These are phyloP conservation scores for Alternaria triticimaculans DNA, from an alignment of 2,329 filamentous ascomycete species.

Conservation along the genomic window DNA sequence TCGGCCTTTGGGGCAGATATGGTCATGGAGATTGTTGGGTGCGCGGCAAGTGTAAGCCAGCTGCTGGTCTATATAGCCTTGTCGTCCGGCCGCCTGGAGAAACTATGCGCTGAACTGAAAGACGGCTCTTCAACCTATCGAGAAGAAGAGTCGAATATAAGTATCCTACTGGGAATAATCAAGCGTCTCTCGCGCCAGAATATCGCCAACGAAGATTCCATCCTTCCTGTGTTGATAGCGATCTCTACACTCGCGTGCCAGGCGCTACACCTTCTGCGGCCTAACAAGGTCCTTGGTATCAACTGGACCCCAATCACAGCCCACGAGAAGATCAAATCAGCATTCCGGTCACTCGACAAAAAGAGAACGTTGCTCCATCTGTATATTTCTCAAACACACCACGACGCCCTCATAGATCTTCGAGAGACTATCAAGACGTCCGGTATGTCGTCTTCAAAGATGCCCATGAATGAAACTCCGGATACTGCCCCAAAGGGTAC, in stretches of 20 bases:
- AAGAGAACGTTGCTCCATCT: background rate
- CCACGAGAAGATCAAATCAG: background rate
- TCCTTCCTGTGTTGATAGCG: conserved; percentile 1
- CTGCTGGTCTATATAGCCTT: conserved; percentile 1
- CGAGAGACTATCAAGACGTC: background rate
- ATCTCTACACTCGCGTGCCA: background rate
- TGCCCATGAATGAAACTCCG: no score
- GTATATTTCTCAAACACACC: background rate
- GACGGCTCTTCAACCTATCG: background rate
- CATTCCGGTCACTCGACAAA: background rate
- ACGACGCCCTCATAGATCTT: background rate
- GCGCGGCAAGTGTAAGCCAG: conserved; percentile 1
- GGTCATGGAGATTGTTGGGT: background rate
- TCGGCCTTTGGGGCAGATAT: background rate
- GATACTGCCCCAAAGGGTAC: no score
- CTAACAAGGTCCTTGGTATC: background rate
- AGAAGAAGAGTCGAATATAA: background rate
- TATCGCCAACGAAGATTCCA: background rate
- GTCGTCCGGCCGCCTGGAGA: background rate
- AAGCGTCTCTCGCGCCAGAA: background rate
- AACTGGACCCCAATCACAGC: background rate
- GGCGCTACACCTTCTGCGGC: background rate
- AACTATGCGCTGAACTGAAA: background rate
- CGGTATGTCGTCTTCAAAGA: background rate
- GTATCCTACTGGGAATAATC: background rate